Conservation (phyloP, 2,329 filamentous ascomycete genomes). For the Thelonectria rubi region DNA sequence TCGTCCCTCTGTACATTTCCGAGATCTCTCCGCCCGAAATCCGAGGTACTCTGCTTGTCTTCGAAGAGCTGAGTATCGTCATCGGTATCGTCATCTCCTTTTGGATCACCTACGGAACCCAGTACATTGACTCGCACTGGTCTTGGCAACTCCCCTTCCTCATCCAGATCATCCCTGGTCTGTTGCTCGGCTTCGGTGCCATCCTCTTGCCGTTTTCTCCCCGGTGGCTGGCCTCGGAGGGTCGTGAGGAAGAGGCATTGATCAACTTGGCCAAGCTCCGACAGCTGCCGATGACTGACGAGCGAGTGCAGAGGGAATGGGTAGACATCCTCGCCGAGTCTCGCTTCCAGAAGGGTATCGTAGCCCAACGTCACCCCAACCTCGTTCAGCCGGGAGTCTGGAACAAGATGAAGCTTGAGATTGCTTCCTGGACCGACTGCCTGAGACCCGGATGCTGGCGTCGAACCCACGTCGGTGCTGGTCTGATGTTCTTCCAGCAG, state of each 20-base stretch:
- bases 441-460: constrained; percentile 60
- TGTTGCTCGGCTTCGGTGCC: constrained; percentile 38
- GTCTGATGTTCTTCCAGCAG: constrained; percentile 67
- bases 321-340: constrained; percentile 41
- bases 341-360: constrained; percentile 40
- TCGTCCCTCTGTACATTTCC: constrained; percentile 54
- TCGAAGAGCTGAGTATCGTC: constrained; percentile 50
- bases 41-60: constrained; percentile 56
- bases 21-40: constrained; percentile 59
- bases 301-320: constrained; percentile 37
- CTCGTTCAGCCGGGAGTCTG: constrained; percentile 47
- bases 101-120: constrained; percentile 45
- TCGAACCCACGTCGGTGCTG: constrained; percentile 55
- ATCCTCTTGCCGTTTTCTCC: constrained; percentile 42
- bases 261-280: constrained; percentile 36
- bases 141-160: constrained; percentile 45
- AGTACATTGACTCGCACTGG: constrained; percentile 38
- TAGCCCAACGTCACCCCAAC: constrained; percentile 46
- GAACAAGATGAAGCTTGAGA: constrained; percentile 55
- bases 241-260: constrained; percentile 39
- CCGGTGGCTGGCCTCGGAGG: constrained; percentile 41
- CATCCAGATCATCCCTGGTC: constrained; percentile 42
- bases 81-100: constrained; percentile 45
- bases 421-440: constrained; percentile 59
- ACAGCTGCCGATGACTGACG: constrained; percentile 33